phyloP scores from a whole-genome alignment of 208 protist genomes.

The Wallacemonas sp. region DNA sequence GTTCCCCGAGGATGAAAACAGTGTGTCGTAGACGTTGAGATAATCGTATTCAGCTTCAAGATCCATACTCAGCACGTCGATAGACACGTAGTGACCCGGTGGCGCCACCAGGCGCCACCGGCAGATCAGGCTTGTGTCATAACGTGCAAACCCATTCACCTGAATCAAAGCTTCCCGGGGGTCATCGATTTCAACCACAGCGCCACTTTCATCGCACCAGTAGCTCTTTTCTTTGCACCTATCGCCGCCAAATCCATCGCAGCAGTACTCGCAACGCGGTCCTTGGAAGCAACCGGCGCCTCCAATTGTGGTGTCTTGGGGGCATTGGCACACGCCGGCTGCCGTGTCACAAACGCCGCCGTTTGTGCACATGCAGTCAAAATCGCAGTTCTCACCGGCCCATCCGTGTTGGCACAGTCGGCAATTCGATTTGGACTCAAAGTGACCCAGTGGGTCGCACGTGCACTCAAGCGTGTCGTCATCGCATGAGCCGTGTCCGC shows the following conservation, averaged over 20 bases:
- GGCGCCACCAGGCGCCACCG: constrained; percentile 53
- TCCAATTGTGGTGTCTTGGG: constrained; percentile 26
- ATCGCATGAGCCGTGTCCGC: constrained; percentile 61
- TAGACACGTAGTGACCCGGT: constrained; percentile 24
- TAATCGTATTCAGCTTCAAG: constrained; percentile 37
- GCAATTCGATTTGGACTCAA: constrained; percentile 40
- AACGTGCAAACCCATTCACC: constrained; percentile 56
- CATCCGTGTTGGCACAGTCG: constrained; percentile 53
- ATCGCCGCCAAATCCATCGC: constrained; percentile 51
- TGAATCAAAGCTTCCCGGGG: constrained; percentile 51
- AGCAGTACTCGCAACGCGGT: constrained; percentile 73
- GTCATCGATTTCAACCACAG: constrained; percentile 39
- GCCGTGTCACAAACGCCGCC: constrained; percentile 49
- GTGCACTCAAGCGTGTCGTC: constrained; percentile 38
- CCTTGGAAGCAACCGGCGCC: constrained; percentile 60
- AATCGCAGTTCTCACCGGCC: constrained; percentile 76
- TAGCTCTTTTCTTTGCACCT: constrained; percentile 65
- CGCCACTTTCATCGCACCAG: constrained; percentile 64
- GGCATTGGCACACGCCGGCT: constrained; percentile 58
- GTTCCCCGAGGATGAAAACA: background rate
- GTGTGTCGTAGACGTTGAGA: constrained; percentile 49
- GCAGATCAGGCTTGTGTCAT: constrained; percentile 55
- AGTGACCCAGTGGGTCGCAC: constrained; percentile 59
- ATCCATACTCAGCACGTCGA: constrained; percentile 50
- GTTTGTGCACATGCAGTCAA: constrained; percentile 54